Evolutionary conservation across 2,329 filamentous ascomycete genomes (phyloP).

Genomic region (Talaromyces albobiverticillius): DNA sequence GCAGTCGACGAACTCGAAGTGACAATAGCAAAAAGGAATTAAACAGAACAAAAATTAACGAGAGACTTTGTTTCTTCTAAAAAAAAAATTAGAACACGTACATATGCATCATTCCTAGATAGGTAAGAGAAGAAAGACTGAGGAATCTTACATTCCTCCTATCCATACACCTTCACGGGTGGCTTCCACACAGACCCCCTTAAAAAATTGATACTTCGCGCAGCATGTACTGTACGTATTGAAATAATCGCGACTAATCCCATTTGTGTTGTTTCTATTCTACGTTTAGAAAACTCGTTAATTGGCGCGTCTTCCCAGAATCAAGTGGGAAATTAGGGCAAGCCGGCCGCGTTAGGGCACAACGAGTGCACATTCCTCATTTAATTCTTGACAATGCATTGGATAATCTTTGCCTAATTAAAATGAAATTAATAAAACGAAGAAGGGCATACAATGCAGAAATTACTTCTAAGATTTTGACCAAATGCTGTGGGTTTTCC

Average conservation of each 20-base stretch:
- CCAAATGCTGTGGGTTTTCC: no score
- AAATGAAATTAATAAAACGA: not conserved
- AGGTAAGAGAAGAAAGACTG: not conserved
- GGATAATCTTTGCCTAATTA: not conserved
- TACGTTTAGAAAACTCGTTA: not conserved
- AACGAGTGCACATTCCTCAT: not conserved
- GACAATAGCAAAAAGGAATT: not conserved
- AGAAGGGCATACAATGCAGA: not conserved
- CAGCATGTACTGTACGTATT: not conserved
- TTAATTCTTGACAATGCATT: not conserved
- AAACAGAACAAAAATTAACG: not conserved
- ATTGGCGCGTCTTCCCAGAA: not conserved
- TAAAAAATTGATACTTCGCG: not conserved
- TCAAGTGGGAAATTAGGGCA: conserved; percentile 4
- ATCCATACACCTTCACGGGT: not conserved
- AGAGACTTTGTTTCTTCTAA: not conserved
- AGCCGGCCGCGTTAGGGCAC: not conserved
- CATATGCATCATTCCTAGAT: not conserved
- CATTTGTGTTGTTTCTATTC: not conserved
- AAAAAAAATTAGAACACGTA: not conserved
- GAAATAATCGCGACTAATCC: not conserved
- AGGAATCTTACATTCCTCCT: conserved; percentile 12
- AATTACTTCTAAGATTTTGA: no score
- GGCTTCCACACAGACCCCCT: not conserved
- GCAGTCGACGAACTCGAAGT: not conserved